Conservation (phyloP, 2,329 filamentous ascomycete genomes). For the Botrytis elliptica region DNA sequence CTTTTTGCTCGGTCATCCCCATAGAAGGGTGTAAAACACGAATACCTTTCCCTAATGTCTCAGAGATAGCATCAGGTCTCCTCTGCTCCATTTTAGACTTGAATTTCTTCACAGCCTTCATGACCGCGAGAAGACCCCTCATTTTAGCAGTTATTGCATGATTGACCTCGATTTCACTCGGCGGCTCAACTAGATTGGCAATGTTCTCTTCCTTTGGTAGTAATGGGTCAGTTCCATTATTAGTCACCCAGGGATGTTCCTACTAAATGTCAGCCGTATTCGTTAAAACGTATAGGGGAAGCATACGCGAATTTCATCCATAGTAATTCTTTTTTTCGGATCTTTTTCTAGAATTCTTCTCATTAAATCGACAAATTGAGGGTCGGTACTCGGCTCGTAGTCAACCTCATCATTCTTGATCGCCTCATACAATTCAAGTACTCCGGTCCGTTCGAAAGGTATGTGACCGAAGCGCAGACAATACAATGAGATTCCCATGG, state of each 20-base stretch:
- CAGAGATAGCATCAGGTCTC: conserved; percentile 52
- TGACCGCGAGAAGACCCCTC: conserved; percentile 66
- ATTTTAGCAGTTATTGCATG: conserved; percentile 89
- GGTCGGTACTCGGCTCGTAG: conserved; percentile 62
- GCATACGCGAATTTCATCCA: conserved; percentile 76
- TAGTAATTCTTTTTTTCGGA: conserved; percentile 76
- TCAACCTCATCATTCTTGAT: conserved; percentile 70
- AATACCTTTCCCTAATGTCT: conserved; percentile 57
- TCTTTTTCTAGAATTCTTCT: conserved; percentile 76
- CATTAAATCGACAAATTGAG: conserved; percentile 74
- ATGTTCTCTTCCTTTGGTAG: conserved; percentile 85
- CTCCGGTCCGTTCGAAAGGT: conserved; percentile 76
- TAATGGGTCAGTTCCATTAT: conserved; percentile 71
- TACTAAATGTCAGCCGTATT: conserved; percentile 41
- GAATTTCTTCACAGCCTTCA: conserved; percentile 90
- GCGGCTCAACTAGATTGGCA: conserved; percentile 72
- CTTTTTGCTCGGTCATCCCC: conserved; percentile 45
- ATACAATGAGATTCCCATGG: conserved; percentile 94
- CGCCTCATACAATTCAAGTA: conserved; percentile 85
- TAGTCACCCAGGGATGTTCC: conserved; percentile 94
- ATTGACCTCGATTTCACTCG: conserved; percentile 87
- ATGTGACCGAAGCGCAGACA: conserved; percentile 87
- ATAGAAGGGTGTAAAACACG: conserved; percentile 53
- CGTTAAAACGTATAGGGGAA: conserved; percentile 10
- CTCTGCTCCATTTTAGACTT: conserved; percentile 67